Evolutionary conservation across 805 yeast species (phyloP).

Genomic region (Yamadazyma insecticola): DNA sequence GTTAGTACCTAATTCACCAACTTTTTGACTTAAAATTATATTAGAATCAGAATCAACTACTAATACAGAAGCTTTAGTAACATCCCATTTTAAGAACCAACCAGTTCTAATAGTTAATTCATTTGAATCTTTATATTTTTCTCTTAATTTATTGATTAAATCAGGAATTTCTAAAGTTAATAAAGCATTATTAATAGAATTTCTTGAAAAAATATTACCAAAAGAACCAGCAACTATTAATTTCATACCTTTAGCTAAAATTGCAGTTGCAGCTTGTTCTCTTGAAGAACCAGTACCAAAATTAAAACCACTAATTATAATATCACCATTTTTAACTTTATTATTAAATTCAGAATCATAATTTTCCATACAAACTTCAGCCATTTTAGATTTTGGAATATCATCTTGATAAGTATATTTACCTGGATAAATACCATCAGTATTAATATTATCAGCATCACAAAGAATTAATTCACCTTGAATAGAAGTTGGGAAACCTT

Average conservation of each 20-base stretch:
- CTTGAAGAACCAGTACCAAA: conserved; percentile 98
- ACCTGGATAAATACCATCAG: conserved; percentile 99
- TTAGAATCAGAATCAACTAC: conserved; percentile 64
- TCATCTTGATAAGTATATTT: conserved; percentile 99
- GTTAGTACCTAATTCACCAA: conserved; percentile 93
- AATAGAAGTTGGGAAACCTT: conserved; percentile 86
- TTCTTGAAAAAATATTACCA: conserved; percentile 94
- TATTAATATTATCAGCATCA: conserved; percentile 95
- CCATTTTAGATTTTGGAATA: conserved; percentile 92
- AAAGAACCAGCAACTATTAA: conserved; percentile 96
- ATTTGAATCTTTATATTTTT: conserved; percentile 49
- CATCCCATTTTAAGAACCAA: conserved; percentile 90
- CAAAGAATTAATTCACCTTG: conserved; percentile 91
- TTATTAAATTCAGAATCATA: conserved; percentile 84
- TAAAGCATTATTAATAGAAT: conserved; percentile 93
- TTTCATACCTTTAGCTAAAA: conserved; percentile 88
- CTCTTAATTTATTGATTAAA: conserved; percentile 72
- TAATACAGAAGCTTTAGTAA: conserved; percentile 72
- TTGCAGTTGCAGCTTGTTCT: conserved; percentile 99
- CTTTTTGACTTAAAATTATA: conserved; percentile 73
- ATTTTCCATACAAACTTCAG: conserved; percentile 99
- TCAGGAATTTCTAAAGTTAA: conserved; percentile 91
- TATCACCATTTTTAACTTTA: conserved; percentile 84
- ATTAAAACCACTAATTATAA: conserved; percentile 86
- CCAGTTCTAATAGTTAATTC: conserved; percentile 95